A percentile compares a stretch with the other conserved stretches of the same genome.
phyloP scores from a whole-genome alignment of 2,329 filamentous ascomycete genomes.

The Talaromyces sp. region DNA sequence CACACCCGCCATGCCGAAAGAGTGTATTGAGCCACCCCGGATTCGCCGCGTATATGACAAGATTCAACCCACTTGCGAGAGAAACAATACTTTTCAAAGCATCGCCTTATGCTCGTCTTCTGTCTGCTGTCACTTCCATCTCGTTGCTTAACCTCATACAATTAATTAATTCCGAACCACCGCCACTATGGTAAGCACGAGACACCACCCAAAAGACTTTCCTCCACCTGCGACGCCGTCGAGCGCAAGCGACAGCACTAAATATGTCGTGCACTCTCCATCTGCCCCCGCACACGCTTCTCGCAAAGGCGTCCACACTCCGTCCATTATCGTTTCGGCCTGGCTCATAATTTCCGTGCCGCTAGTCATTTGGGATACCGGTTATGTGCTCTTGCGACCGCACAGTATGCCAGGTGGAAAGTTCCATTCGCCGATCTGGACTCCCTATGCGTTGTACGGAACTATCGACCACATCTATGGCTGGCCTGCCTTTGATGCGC shows the following conservation, averaged over 20 bases:
- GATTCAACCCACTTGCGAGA: background rate
- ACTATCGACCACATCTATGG: slow-evolving; percentile 79
- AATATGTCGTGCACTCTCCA: slow-evolving; percentile 25
- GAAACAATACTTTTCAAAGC: too few relatives aligned
- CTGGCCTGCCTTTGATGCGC: slow-evolving; percentile 63
- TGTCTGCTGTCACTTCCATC: background rate
- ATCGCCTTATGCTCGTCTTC: background rate
- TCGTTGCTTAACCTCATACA: background rate
- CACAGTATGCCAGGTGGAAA: slow-evolving; percentile 75
- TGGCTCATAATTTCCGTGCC: slow-evolving; percentile 76
- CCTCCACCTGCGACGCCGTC: slow-evolving; percentile 33
- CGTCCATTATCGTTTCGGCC: slow-evolving; percentile 57
- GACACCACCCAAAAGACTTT: slow-evolving; percentile 53
- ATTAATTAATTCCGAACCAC: background rate
- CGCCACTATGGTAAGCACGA: slow-evolving; percentile 54
- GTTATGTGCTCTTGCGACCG: slow-evolving; percentile 76
- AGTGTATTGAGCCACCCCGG: slow-evolving; percentile 7
- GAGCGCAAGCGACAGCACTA: slow-evolving; percentile 24
- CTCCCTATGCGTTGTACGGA: slow-evolving; percentile 77
- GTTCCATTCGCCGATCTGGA: slow-evolving; percentile 69
- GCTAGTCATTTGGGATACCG: slow-evolving; percentile 75
- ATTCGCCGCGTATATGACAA: background rate
- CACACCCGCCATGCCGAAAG: slow-evolving; percentile 4
- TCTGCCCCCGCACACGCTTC: slow-evolving; percentile 21
- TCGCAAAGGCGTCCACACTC: slow-evolving; percentile 55